These are phyloP conservation scores for Lipomyces orientalis DNA, from an alignment of 805 yeast species.

Conservation along the genomic window DNA sequence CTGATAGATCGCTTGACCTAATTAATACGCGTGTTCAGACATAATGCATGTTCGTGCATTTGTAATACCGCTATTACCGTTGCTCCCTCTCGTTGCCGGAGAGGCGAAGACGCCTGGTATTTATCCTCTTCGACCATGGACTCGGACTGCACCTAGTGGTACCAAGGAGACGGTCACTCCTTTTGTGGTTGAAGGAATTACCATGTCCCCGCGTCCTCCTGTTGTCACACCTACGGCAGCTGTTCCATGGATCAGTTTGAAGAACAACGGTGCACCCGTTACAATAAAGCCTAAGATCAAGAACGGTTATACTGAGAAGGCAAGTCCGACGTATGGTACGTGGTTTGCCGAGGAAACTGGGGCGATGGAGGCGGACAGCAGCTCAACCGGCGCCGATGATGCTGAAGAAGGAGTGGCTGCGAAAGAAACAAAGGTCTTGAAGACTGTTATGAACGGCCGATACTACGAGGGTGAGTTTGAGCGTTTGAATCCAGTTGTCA, in stretches of 20 bases:
- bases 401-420: constrained; percentile 7
- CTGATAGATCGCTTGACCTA: background rate
- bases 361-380: background rate
- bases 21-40: background rate
- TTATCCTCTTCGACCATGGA: constrained; percentile 34
- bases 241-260: constrained; percentile 80
- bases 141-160: constrained; percentile 37
- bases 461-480: constrained; percentile 45
- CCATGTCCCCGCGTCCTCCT: constrained; percentile 60
- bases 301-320: constrained; percentile 70
- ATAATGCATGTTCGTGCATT: constrained; percentile 8
- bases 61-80: constrained; percentile 7
- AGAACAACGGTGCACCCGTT: constrained; percentile 78
- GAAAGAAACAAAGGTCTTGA: background rate
- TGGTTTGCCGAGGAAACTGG: constrained; percentile 66
- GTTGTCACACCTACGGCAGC: constrained; percentile 56
- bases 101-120: constrained; percentile 37
- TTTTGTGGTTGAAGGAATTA: constrained; percentile 66
- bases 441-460: constrained; percentile 21
- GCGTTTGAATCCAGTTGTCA: constrained; percentile 72
- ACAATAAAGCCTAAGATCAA: constrained; percentile 72
- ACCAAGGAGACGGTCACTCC: constrained; percentile 65
- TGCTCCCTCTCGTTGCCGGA: constrained; percentile 25
- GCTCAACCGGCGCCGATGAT: constrained; percentile 3
- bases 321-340: constrained; percentile 73